Evolutionary conservation across 306 rosid species (phyloP).

Genomic region (Coriaria nepalensis): DNA sequence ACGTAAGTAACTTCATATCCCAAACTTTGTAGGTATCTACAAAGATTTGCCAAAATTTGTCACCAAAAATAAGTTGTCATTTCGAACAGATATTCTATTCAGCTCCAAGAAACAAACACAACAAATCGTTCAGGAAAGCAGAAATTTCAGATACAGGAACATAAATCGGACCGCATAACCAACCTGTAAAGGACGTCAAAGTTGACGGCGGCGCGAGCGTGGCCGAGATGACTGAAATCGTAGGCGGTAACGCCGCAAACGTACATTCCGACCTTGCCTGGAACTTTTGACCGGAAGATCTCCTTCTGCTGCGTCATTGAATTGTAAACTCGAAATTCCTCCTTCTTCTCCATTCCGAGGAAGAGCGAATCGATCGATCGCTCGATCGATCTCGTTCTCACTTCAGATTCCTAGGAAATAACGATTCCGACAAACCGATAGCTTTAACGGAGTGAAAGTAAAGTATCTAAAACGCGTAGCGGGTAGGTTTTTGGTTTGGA

Average conservation of each 20-base stretch:
- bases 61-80: background rate
- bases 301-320: constrained; percentile 78
- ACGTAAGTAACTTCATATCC: constrained; percentile 86
- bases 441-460: too few relatives aligned
- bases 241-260: constrained; percentile 90
- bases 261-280: constrained; percentile 70
- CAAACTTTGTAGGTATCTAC: constrained; percentile 60
- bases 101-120: background rate
- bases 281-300: constrained; percentile 40
- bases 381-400: too few relatives aligned
- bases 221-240: constrained; percentile 86
- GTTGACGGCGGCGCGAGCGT: constrained; percentile 85
- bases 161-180: background rate
- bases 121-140: background rate
- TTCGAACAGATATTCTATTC: background rate
- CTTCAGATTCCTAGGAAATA: too few relatives aligned
- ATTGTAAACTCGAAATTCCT: constrained; percentile 57
- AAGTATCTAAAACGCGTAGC: too few relatives aligned
- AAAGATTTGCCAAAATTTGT: constrained; percentile 11
- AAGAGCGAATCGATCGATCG: background rate
- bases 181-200: constrained; percentile 79
- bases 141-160: background rate
- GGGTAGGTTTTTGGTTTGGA: too few relatives aligned
- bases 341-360: constrained; percentile 39
- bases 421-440: too few relatives aligned